A percentile compares a stretch with the other conserved stretches of the same genome.
phyloP scores from a whole-genome alignment of 345 rosid genomes.

The Moricandia moricandioides region DNA sequence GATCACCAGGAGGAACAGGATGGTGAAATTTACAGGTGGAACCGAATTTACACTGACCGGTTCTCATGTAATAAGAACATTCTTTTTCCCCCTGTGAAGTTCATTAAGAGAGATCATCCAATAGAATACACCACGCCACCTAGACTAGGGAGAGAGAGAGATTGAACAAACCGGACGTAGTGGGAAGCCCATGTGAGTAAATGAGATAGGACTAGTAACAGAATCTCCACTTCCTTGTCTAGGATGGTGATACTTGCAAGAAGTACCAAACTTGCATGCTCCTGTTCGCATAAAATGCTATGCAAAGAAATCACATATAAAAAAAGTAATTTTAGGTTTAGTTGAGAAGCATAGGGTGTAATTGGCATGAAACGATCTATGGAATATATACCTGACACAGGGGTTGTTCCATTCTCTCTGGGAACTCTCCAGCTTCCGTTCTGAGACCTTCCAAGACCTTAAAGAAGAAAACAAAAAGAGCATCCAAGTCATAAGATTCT shows the following conservation, averaged over 20 bases:
- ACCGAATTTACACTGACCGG: constrained; percentile 89
- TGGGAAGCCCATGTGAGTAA: constrained; percentile 77
- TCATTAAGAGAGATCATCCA: constrained; percentile 17
- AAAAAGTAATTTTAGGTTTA: too few species aligned
- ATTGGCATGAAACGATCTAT: background rate
- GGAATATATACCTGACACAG: constrained; percentile 69
- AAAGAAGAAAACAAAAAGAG: background rate
- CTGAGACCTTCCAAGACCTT: constrained; percentile 64
- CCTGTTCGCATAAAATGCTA: constrained; percentile 91
- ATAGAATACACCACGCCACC: constrained; percentile 1
- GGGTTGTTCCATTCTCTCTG: constrained; percentile 75
- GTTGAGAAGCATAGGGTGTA: too few species aligned
- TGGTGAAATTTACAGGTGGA: constrained; percentile 83
- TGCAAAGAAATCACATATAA: too few species aligned
- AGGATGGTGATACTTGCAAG: constrained; percentile 95
- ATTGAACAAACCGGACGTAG: constrained; percentile 73
- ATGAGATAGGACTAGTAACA: constrained; percentile 41
- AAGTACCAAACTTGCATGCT: constrained; percentile 84
- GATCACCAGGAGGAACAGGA: constrained; percentile 59
- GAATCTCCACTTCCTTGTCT: constrained; percentile 48
- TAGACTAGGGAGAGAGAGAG: background rate
- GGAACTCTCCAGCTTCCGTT: constrained; percentile 59
- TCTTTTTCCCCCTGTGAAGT: constrained; percentile 80
- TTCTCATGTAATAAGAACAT: constrained; percentile 84
- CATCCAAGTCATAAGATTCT: too few species aligned